These are phyloP conservation scores for Alternaria gansuensis DNA, from an alignment of 2,329 filamentous ascomycete genomes.

Conservation along the genomic window DNA sequence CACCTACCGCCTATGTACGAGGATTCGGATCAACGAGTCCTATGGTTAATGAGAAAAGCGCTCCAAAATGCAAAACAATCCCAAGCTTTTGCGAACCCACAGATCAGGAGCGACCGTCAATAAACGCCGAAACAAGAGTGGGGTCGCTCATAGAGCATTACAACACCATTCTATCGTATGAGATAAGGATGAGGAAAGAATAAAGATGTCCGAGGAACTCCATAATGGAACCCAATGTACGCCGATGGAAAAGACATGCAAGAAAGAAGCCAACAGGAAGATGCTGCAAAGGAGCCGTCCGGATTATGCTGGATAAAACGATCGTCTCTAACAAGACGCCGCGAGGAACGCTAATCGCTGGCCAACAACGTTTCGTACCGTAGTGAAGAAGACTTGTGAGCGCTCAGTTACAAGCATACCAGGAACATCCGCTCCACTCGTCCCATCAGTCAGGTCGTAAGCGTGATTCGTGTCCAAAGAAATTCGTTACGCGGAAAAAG, in stretches of 20 bases:
- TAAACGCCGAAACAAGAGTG: conserved; percentile 42
- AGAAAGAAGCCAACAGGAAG: conserved; percentile 43
- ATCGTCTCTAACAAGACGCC: conserved; percentile 25
- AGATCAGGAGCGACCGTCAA: conserved; percentile 32
- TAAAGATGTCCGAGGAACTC: conserved; percentile 35
- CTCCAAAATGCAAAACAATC: conserved; percentile 46
- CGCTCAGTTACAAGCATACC: conserved; percentile 35
- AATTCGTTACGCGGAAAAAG: conserved; percentile 45
- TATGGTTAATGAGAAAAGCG: conserved; percentile 37
- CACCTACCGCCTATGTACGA: conserved; percentile 37
- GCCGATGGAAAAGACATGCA: conserved; percentile 44
- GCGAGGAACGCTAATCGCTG: conserved; percentile 32
- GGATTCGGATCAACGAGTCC: conserved; percentile 30
- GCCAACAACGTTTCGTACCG: conserved; percentile 42
- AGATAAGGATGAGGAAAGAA: conserved; percentile 24
- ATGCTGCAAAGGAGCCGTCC: conserved; percentile 48
- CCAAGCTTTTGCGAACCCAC: conserved; percentile 45
- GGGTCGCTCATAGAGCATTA: conserved; percentile 46
- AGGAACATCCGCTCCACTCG: conserved; percentile 49
- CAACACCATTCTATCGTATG: conserved; percentile 43
- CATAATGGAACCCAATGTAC: conserved; percentile 33
- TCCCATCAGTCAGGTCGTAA: conserved; percentile 47
- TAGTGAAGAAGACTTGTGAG: conserved; percentile 47
- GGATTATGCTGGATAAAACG: conserved; percentile 39
- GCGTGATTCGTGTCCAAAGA: conserved; percentile 49